These are phyloP conservation scores for Hanseniaspora valbyensis DNA, from an alignment of 805 yeast species.

Conservation along the genomic window DNA sequence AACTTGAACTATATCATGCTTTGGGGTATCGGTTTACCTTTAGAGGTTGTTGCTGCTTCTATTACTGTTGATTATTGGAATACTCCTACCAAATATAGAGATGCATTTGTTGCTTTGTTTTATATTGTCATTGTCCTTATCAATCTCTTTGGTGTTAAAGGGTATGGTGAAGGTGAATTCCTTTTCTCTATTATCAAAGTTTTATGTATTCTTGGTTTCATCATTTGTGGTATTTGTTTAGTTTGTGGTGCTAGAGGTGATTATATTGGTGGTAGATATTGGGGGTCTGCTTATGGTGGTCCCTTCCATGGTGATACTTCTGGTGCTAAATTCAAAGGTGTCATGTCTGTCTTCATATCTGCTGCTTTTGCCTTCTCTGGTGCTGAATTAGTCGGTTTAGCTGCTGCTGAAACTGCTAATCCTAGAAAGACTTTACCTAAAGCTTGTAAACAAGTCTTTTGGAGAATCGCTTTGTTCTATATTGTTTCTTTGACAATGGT, in stretches of 20 bases:
- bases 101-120: constrained; percentile 40
- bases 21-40: constrained; percentile 42
- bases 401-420: constrained; percentile 39
- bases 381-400: constrained; percentile 41
- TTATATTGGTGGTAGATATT: constrained; percentile 40
- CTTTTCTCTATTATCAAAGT: constrained; percentile 40
- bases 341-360: constrained; percentile 43
- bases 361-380: constrained; percentile 48
- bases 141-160: constrained; percentile 44
- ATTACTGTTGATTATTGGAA: constrained; percentile 45
- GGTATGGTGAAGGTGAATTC: constrained; percentile 46
- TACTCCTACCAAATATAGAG: constrained; percentile 36
- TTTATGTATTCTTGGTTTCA: constrained; percentile 40
- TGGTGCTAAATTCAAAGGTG: constrained; percentile 39
- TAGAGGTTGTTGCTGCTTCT: constrained; percentile 44
- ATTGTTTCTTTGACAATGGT: constrained; percentile 36
- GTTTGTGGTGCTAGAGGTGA: constrained; percentile 38
- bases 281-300: constrained; percentile 43
- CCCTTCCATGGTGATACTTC: constrained; percentile 36
- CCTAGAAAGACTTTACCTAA: constrained; percentile 40
- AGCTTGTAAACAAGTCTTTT: constrained; percentile 46
- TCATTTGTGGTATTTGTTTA: constrained; percentile 42
- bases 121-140: constrained; percentile 38
- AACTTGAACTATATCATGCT: constrained; percentile 48
- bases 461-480: constrained; percentile 46